These are phyloP conservation scores for Aurantiochytrium sp. DNA, from an alignment of 108 stramenopile genomes.

Conservation along the genomic window DNA sequence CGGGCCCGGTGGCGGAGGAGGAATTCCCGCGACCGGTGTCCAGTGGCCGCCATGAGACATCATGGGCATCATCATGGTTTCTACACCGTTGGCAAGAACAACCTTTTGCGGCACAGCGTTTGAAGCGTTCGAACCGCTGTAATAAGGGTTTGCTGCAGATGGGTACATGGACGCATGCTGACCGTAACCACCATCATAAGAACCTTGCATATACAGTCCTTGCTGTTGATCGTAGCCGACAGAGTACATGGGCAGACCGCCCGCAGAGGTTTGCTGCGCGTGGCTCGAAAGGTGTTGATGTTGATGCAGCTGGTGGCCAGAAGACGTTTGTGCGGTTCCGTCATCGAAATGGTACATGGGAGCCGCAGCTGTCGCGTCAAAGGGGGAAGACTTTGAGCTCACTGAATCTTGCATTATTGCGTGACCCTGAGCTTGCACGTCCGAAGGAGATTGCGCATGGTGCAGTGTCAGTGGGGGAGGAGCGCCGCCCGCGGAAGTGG, in stretches of 20 bases:
- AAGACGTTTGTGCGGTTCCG: background rate
- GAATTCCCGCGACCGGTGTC: background rate
- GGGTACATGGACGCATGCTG: background rate
- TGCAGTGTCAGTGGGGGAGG: background rate
- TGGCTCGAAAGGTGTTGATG: background rate
- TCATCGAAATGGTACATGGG: background rate
- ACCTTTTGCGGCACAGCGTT: background rate
- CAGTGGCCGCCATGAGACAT: background rate
- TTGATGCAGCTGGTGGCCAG: background rate
- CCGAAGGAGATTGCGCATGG: background rate
- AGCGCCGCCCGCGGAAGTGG: background rate
- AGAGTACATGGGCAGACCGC: background rate
- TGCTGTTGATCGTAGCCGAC: background rate
- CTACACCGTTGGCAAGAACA: background rate
- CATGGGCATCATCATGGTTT: background rate
- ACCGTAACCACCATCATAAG: background rate
- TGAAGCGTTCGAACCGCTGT: background rate
- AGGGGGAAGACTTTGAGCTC: background rate
- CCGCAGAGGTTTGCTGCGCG: background rate
- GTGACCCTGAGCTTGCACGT: no score
- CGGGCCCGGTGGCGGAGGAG: background rate
- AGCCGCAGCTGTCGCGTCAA: background rate
- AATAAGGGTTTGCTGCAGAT: background rate
- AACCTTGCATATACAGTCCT: background rate
- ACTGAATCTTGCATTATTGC: background rate